Base-by-base conservation (phyloP, 805 yeast species). In the Wickerhamomyces xylosicus region DNA sequence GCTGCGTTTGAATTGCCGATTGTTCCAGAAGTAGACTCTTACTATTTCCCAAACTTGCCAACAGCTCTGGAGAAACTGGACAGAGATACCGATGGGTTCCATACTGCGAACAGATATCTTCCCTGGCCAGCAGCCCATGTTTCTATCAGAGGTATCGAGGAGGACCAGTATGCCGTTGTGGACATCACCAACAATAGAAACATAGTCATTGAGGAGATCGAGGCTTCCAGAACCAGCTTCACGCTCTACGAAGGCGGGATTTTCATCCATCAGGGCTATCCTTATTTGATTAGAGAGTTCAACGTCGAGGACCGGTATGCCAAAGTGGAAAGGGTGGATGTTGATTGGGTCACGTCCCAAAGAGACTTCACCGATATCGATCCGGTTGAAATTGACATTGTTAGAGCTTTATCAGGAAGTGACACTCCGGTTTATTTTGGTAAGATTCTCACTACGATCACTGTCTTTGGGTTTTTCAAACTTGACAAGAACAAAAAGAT, bases 301-400 rank as follows among this genome's bases (percentile, higher is more conserved):
- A 82, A 87, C 46, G 66, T 83, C 0, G 85, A 85, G 31, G 81
- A 74, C n/a, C 71, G 69, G 41, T 84, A 62, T 58, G 97, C 97
- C 1, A 81, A 79, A 42, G 96, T 90, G 5, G 81, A 76, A 49
- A 62, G 96, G 37, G 95, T 87, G 0, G 79, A 81, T 50, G 98
- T 92, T 14, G 95, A 90, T 46, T 92, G 97, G 97, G 71, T 76
- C 1, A 92, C 99, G 0, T 70, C 71, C 35, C 97, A 90, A 54
- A 65, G 99, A 40, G 98, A 92, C 57, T 92, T 71, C 50, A 85
- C 96, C 0, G 95, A 92, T 58, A 83, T 92, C 8, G 97, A 92
- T 56, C 97, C 98, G 0, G 57, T 69, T 18, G 79, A 78, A 49
- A 78, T 81, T 37, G 87, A 82, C 48, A 58, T 65, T 40, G 71